phyloP scores from a whole-genome alignment of 345 rosid genomes.

The Eucalyptus sp. region DNA sequence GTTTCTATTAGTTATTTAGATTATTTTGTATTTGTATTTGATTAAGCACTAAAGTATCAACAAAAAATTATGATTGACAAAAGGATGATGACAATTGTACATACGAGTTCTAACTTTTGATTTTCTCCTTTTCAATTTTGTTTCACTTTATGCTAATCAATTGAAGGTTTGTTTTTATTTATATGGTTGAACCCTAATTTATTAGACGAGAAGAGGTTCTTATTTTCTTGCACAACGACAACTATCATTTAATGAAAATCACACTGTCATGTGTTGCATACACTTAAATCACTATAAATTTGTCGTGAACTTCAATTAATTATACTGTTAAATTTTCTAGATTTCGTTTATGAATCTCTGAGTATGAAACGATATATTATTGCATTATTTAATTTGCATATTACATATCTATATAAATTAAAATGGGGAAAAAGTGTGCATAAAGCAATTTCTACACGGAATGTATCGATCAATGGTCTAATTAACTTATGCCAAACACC shows the following conservation, averaged over 20 bases:
- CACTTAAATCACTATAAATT: neutral
- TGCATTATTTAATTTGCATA: neutral
- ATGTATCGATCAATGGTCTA: accelerated
- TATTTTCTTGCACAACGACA: neutral
- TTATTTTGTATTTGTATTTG: too few relatives aligned
- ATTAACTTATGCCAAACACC: neutral
- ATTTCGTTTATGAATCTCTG: neutral
- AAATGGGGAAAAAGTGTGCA: neutral
- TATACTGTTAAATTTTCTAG: neutral
- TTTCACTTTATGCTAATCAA: neutral
- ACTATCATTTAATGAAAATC: neutral
- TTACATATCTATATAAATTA: neutral
- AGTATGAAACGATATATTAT: neutral
- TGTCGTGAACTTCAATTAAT: neutral
- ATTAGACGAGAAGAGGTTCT: neutral
- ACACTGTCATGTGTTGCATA: neutral
- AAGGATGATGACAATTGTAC: neutral
- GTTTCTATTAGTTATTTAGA: too few relatives aligned
- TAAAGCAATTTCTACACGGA: neutral
- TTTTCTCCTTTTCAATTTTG: neutral
- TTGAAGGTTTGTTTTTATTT: neutral
- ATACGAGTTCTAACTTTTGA: neutral
- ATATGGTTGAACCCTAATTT: neutral
- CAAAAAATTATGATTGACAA: too few relatives aligned
- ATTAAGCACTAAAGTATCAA: neutral